A percentile compares a stretch with the other conserved stretches of the same genome.
phyloP scores from a whole-genome alignment of 306 rosid species.

The Ammopiptanthus mongolicus region DNA sequence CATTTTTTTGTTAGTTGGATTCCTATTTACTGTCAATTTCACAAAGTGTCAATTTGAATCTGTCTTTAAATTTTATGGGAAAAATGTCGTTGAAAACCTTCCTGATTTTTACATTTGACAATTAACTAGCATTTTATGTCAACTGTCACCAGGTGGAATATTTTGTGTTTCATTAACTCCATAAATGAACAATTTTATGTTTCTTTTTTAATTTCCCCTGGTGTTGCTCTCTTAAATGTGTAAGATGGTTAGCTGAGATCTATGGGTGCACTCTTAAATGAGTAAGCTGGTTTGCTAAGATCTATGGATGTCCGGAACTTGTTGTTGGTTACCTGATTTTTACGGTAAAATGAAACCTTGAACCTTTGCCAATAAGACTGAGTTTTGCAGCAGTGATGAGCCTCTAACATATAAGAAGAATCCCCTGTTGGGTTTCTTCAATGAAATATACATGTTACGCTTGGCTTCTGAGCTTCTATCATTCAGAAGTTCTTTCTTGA shows the following conservation, averaged over 20 bases:
- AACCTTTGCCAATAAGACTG: not conserved
- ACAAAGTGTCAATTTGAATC: not conserved
- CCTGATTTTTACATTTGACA: too few species aligned
- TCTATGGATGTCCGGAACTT: not conserved
- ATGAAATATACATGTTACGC: slow-evolving; percentile 50
- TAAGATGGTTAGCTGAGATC: not conserved
- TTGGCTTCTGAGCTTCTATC: slow-evolving; percentile 56
- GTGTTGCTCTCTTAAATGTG: not conserved
- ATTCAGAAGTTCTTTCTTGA: not conserved
- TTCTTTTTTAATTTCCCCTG: not conserved
- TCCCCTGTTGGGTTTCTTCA: slow-evolving; percentile 23
- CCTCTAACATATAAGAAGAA: slow-evolving; percentile 32
- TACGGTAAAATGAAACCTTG: not conserved
- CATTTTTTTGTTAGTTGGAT: not conserved
- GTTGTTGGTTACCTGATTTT: not conserved
- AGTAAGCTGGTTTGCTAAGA: not conserved
- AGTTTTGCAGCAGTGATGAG: slow-evolving; percentile 26
- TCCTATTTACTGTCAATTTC: not conserved
- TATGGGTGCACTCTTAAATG: not conserved
- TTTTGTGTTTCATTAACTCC: not conserved
- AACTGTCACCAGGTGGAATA: not conserved
- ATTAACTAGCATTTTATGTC: not conserved
- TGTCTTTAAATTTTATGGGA: not conserved
- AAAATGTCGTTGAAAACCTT: not conserved
- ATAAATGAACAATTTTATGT: not conserved